These are phyloP conservation scores for Pleodorina starrii DNA, from an alignment of 139 green algal species.

Conservation along the genomic window DNA sequence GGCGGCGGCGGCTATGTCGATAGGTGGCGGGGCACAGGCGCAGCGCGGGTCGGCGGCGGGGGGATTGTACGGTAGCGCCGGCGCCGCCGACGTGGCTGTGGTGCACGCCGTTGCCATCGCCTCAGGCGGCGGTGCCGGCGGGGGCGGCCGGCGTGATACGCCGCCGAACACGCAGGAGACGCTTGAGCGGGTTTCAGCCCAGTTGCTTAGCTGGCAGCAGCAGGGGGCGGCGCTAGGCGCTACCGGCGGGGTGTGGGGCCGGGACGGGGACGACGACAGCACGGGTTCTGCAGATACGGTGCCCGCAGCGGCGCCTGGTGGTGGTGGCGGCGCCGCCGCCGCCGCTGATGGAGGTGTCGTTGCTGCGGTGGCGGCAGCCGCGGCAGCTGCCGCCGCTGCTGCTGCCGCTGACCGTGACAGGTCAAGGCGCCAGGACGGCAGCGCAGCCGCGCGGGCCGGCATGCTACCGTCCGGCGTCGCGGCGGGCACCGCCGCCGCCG, in stretches of 20 bases:
- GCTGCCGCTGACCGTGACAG: neutral
- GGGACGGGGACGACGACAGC: neutral
- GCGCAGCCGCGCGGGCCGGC: too few relatives aligned
- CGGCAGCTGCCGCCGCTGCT: neutral
- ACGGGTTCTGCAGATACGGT: neutral
- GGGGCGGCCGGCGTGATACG: neutral
- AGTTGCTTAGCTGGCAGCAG: slow-evolving; percentile 29
- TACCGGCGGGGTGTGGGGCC: neutral
- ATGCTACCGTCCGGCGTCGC: neutral
- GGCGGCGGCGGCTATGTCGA: too few relatives aligned
- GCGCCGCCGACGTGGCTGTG: neutral
- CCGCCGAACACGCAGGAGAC: neutral
- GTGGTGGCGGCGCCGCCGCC: neutral
- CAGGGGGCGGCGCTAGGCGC: neutral
- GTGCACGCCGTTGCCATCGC: neutral
- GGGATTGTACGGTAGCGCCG: neutral
- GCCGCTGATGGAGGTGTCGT: too few relatives aligned
- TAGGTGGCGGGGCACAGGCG: neutral
- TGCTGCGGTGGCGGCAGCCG: neutral
- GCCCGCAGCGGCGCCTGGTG: neutral
- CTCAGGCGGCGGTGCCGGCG: neutral
- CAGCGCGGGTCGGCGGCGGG: neutral
- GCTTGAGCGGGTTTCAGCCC: neutral
- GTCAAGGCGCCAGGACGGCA: neutral
- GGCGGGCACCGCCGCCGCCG: neutral